A percentile compares a stretch with the other conserved stretches of the same genome.
phyloP scores from a whole-genome alignment of 2,329 filamentous ascomycete genomes.

The Didymella sp. region DNA sequence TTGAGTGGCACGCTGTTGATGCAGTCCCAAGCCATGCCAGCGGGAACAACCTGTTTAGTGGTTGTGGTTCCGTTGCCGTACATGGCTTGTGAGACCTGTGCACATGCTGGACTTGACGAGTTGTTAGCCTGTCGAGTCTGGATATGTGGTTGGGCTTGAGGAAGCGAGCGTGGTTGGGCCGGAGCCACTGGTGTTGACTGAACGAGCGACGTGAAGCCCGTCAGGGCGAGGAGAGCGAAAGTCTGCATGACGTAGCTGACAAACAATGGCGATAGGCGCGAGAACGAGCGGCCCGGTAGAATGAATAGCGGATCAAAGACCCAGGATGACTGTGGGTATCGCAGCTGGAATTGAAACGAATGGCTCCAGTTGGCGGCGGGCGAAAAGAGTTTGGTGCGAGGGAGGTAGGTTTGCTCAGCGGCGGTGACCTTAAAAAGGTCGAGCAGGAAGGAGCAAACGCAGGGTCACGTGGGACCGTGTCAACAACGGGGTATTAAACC shows the following conservation, averaged over 20 bases:
- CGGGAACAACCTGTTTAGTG: constrained; percentile 45
- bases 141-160: constrained; percentile 23
- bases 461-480: constrained; percentile 11
- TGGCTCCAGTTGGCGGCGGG: background rate
- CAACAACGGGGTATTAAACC: constrained; percentile 1
- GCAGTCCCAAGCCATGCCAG: constrained; percentile 55
- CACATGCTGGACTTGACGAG: constrained; percentile 39
- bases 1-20: constrained; percentile 56
- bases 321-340: constrained; percentile 9
- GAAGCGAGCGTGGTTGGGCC: constrained; percentile 21
- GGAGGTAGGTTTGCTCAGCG: constrained; percentile 8
- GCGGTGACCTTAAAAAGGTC: constrained; percentile 16
- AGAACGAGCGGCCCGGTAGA: constrained; percentile 6
- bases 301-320: constrained; percentile 12
- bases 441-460: constrained; percentile 23
- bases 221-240: constrained; percentile 29
- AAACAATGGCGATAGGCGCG: constrained; percentile 1
- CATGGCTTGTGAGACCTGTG: constrained; percentile 43
- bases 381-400: constrained; percentile 3
- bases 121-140: constrained; percentile 33
- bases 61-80: constrained; percentile 28
- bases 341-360: constrained; percentile 12
- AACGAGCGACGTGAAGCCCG: constrained; percentile 31
- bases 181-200: constrained; percentile 36
- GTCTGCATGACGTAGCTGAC: constrained; percentile 32